Conservation (phyloP, 2,329 filamentous ascomycete genomes). For the Aureobasidium sp. region DNA sequence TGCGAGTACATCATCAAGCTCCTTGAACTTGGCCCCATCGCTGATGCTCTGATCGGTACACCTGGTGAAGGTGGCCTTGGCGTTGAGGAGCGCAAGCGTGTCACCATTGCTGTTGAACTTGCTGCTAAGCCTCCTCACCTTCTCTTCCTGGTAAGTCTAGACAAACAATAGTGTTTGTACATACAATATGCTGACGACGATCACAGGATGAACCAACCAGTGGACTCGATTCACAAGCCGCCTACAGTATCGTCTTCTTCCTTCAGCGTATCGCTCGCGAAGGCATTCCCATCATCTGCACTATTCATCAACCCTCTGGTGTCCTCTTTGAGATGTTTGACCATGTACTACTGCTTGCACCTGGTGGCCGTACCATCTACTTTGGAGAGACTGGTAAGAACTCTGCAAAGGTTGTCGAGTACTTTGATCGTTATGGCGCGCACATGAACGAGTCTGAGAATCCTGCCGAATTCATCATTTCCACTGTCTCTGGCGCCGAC, state of each 20-base stretch:
- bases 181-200: too few species aligned
- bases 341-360: constrained; percentile 36
- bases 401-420: constrained; percentile 35
- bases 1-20: constrained; percentile 62
- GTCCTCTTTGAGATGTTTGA: constrained; percentile 42
- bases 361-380: constrained; percentile 40
- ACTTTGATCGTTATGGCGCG: constrained; percentile 61
- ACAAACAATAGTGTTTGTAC: too few species aligned
- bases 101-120: constrained; percentile 49
- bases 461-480: constrained; percentile 69
- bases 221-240: constrained; percentile 57
- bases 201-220: constrained; percentile 46
- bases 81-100: constrained; percentile 55
- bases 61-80: constrained; percentile 52
- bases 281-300: constrained; percentile 41
- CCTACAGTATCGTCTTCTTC: constrained; percentile 57
- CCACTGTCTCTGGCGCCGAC: constrained; percentile 40
- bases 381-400: constrained; percentile 41
- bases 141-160: constrained; percentile 43
- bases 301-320: constrained; percentile 55
- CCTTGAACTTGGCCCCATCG: constrained; percentile 59
- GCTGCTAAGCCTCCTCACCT: constrained; percentile 47
- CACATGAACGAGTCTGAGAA: constrained; percentile 58
- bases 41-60: constrained; percentile 64
- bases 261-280: constrained; percentile 52